Evolutionary conservation across 352 stramenopile species (phyloP).

Genomic region (Globisporangium cystogenes): DNA sequence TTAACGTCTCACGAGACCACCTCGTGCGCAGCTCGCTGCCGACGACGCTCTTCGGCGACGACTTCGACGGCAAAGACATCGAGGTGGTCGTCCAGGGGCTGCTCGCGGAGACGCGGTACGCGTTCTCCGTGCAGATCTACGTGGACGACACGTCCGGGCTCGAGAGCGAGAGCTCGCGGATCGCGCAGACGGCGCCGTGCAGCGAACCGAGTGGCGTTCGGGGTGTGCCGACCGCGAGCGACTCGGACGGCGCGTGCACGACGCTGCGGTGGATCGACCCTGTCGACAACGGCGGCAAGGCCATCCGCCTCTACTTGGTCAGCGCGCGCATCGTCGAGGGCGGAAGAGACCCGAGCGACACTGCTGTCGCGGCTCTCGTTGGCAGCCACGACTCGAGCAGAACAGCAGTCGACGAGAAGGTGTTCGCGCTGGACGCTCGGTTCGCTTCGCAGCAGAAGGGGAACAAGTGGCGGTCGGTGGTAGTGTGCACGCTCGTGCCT

Average conservation of each 20-base stretch:
- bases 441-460: background rate
- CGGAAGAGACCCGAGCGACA: background rate
- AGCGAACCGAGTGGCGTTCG: conserved; percentile 29
- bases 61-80: conserved; percentile 77
- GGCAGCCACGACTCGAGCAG: conserved; percentile 6
- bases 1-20: conserved; percentile 52
- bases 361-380: conserved; percentile 16
- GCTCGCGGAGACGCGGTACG: conserved; percentile 52
- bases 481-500: conserved; percentile 46
- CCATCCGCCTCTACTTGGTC: conserved; percentile 40
- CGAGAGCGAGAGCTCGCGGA: conserved; percentile 42
- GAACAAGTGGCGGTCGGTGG: conserved; percentile 21
- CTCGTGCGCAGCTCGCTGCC: conserved; percentile 55
- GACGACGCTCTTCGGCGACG: conserved; percentile 63
- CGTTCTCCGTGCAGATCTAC: conserved; percentile 64
- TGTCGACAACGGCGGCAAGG: conserved; percentile 45
- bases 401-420: conserved; percentile 5
- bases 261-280: conserved; percentile 52
- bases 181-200: conserved; percentile 33
- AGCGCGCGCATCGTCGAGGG: conserved; percentile 13
- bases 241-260: conserved; percentile 19
- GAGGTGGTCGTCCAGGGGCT: conserved; percentile 47
- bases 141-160: conserved; percentile 48
- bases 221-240: conserved; percentile 28
- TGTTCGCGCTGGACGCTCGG: conserved; percentile 8